Percentiles rank a stretch among this genome's conserved stretches.
phyloP scores from a whole-genome alignment of 805 yeast species.

The Priceomyces castillae region DNA sequence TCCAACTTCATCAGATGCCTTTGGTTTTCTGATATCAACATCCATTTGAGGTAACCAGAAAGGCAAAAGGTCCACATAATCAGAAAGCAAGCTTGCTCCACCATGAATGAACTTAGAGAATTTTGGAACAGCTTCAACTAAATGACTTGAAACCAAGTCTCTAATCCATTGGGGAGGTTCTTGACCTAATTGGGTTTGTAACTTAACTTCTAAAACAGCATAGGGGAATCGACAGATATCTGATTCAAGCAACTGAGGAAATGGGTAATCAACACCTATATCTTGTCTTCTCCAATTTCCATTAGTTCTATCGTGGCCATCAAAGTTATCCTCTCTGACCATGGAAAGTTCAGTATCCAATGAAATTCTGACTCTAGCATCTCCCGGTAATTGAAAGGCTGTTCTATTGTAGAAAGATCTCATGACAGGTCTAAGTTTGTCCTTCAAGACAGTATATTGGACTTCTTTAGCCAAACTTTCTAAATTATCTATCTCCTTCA shows the following conservation, averaged over 20 bases:
- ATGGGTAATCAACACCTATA: conserved; percentile 97
- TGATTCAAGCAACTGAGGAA: conserved; percentile 73
- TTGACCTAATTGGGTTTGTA: conserved; percentile 97
- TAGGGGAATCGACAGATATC: conserved; percentile 95
- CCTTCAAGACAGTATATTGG: conserved; percentile 84
- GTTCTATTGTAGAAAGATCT: conserved; percentile 97
- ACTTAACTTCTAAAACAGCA: conserved; percentile 94
- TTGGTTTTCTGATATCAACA: conserved; percentile 90
- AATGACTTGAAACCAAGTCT: conserved; percentile 84
- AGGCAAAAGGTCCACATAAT: conserved; percentile 79
- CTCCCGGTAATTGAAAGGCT: conserved; percentile 98
- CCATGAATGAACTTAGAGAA: conserved; percentile 98
- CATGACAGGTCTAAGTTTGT: conserved; percentile 87
- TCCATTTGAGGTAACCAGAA: conserved; percentile 98
- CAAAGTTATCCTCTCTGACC: conserved; percentile 97
- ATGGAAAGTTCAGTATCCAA: conserved; percentile 95
- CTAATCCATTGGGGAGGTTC: conserved; percentile 99
- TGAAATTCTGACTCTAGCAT: conserved; percentile 97
- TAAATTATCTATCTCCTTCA: conserved; percentile 83
- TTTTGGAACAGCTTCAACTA: conserved; percentile 97
- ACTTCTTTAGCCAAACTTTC: conserved; percentile 92
- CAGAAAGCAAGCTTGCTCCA: conserved; percentile 85
- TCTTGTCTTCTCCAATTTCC: conserved; percentile 98
- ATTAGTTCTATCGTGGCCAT: conserved; percentile 84
- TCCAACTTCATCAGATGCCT: conserved; percentile 55